A percentile compares a stretch with the other conserved stretches of the same genome.
Evolutionary conservation across 768 basidiomycete species (phyloP).

Genomic region (Russula ochroleuca): DNA sequence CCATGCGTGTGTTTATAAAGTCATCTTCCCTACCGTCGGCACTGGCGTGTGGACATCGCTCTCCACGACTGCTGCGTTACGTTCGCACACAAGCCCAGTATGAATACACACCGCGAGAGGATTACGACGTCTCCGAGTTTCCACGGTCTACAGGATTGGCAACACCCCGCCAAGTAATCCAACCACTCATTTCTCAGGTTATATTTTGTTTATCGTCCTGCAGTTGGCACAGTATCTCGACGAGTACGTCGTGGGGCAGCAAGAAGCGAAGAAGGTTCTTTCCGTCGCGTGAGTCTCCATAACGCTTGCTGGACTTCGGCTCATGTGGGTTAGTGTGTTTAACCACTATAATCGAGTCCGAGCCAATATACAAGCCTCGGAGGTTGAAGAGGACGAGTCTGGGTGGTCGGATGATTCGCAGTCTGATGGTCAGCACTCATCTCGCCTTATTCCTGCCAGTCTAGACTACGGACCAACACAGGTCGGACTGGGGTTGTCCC

Average conservation of each 20-base stretch:
- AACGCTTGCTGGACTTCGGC: neutral
- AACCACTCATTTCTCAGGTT: neutral
- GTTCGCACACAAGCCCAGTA: constrained; percentile 27
- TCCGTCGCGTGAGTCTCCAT: constrained; percentile 77
- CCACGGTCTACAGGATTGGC: constrained; percentile 21
- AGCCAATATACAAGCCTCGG: constrained; percentile 55
- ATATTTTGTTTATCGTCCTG: constrained; percentile 4
- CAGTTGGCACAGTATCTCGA: constrained; percentile 83
- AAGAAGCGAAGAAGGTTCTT: constrained; percentile 87
- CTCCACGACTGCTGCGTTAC: constrained; percentile 9
- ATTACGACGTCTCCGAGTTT: constrained; percentile 12
- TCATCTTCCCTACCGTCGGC: neutral
- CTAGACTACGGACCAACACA: constrained; percentile 10
- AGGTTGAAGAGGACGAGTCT: constrained; percentile 36
- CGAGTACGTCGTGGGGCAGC: constrained; percentile 88
- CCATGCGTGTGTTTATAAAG: constrained; percentile 13
- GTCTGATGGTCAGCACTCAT: constrained; percentile 33
- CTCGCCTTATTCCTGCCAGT: neutral
- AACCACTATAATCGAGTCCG: constrained; percentile 91
- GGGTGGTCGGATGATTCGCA: constrained; percentile 32
- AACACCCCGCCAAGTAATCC: constrained; percentile 52
- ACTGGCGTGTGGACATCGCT: neutral
- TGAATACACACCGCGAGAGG: constrained; percentile 24
- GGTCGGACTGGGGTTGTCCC: constrained; percentile 39
- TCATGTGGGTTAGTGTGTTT: constrained; percentile 58